Percentiles rank a stretch among this genome's conserved stretches.
phyloP scores from a whole-genome alignment of 768 basidiomycete genomes.

The Lentinula sp. region DNA sequence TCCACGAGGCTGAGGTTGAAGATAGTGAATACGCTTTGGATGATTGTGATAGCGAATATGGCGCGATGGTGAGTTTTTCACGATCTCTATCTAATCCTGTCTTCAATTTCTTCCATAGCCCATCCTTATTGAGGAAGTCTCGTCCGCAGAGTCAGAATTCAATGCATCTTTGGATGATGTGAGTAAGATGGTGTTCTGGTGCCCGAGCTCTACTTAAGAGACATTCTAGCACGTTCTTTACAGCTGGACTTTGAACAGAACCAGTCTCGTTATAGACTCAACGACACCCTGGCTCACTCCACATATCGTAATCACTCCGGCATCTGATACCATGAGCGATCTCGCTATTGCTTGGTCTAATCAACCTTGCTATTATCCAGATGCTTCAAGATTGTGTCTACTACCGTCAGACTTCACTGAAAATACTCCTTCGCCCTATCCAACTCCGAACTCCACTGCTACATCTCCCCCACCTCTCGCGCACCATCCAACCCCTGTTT shows the following conservation, averaged over 20 bases:
- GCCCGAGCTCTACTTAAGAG: background rate
- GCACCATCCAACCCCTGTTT: conserved; percentile 16
- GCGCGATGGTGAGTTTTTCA: background rate
- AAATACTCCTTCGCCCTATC: background rate
- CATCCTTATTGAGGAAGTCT: background rate
- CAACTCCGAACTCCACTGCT: background rate
- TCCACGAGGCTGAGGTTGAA: conserved; percentile 1
- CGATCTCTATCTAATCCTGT: background rate
- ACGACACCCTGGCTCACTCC: conserved; percentile 30
- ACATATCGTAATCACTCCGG: conserved; percentile 49
- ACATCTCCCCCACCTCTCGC: background rate
- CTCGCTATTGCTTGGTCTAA: conserved; percentile 28
- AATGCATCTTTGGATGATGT: background rate
- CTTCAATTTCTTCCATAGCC: background rate
- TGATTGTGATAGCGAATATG: background rate
- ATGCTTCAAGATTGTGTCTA: conserved; percentile 25
- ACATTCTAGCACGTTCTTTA: background rate
- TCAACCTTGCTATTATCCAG: conserved; percentile 26
- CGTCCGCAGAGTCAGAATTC: background rate
- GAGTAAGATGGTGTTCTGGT: background rate
- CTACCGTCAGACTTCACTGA: conserved; percentile 18
- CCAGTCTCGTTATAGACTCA: conserved; percentile 36
- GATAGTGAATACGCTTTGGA: background rate
- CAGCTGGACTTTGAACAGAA: background rate
- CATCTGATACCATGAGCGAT: conserved; percentile 30